These are phyloP conservation scores for Mycena galopus DNA, from an alignment of 768 basidiomycete species.

Conservation along the genomic window DNA sequence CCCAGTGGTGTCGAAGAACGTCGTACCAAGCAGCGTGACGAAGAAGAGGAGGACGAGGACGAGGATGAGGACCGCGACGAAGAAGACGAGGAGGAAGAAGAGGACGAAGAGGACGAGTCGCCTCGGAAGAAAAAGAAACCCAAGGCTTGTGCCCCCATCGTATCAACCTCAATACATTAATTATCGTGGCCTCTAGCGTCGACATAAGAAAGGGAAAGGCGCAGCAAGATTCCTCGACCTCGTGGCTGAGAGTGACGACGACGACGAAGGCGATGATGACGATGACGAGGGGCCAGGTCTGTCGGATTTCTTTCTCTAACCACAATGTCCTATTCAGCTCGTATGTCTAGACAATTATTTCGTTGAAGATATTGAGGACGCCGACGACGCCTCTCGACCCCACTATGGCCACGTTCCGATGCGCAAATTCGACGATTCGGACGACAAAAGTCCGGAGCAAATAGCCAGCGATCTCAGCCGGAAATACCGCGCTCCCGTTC, in stretches of 20 bases:
- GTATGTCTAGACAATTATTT: slow-evolving; percentile 74
- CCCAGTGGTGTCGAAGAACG: neutral
- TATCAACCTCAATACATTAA: slow-evolving; percentile 5
- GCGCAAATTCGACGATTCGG: slow-evolving; percentile 73
- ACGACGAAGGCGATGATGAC: slow-evolving; percentile 87
- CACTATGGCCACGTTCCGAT: slow-evolving; percentile 79
- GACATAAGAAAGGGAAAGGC: slow-evolving; percentile 73
- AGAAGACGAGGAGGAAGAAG: slow-evolving; percentile 40
- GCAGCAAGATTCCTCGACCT: slow-evolving; percentile 93
- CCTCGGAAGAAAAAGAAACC: slow-evolving; percentile 52
- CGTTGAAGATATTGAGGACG: slow-evolving; percentile 77
- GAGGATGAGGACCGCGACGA: slow-evolving; percentile 43
- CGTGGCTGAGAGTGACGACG: slow-evolving; percentile 96
- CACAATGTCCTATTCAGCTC: slow-evolving; percentile 9
- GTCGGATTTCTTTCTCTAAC: slow-evolving; percentile 29
- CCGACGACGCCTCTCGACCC: slow-evolving; percentile 70
- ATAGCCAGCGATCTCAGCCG: slow-evolving; percentile 87
- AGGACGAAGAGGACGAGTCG: slow-evolving; percentile 52
- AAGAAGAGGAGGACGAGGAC: slow-evolving; percentile 42
- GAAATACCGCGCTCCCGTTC: slow-evolving; percentile 77
- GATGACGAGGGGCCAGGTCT: slow-evolving; percentile 73
- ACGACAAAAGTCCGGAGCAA: slow-evolving; percentile 84
- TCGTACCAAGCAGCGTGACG: slow-evolving; percentile 28
- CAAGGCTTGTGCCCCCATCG: slow-evolving; percentile 56
- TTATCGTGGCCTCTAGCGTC: slow-evolving; percentile 56